Percentiles rank a stretch among this genome's conserved stretches.
Conservation (phyloP, 768 basidiomycete species). For the Mycena alexandri region DNA sequence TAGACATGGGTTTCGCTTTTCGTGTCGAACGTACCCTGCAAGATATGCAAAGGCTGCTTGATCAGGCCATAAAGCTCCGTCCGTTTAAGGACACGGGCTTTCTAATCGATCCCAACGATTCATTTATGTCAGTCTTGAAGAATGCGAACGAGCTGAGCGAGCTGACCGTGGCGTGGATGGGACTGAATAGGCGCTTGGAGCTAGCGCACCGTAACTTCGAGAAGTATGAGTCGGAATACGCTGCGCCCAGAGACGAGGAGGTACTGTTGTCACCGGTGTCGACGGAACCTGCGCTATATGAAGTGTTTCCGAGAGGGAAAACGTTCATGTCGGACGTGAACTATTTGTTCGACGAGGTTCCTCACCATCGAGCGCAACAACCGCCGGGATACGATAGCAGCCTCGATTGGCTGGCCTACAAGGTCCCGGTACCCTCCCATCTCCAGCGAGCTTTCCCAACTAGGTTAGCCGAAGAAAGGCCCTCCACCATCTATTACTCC, state of each 20-base stretch:
- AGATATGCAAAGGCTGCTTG: neutral
- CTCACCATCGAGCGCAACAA: too few relatives aligned
- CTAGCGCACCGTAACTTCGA: neutral
- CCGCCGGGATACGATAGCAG: too few relatives aligned
- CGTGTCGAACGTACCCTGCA: neutral
- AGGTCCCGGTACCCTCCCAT: too few relatives aligned
- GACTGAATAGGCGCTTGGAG: neutral
- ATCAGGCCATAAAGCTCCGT: neutral
- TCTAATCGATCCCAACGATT: neutral
- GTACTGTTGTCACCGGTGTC: neutral
- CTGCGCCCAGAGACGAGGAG: neutral
- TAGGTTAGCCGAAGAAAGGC: too few relatives aligned
- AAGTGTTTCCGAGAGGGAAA: neutral
- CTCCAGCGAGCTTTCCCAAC: too few relatives aligned
- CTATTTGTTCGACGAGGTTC: too few relatives aligned
- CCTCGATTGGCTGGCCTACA: too few relatives aligned
- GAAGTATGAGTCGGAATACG: neutral
- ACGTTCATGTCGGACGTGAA: too few relatives aligned
- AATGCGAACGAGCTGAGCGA: neutral
- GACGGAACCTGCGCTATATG: neutral
- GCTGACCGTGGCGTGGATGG: neutral
- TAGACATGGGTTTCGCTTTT: neutral
- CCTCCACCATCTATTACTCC: too few relatives aligned
- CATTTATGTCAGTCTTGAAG: neutral
- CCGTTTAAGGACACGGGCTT: neutral